These are phyloP conservation scores for Cichorium intybus DNA, from an alignment of 140 eudicot genomes.

Conservation along the genomic window DNA sequence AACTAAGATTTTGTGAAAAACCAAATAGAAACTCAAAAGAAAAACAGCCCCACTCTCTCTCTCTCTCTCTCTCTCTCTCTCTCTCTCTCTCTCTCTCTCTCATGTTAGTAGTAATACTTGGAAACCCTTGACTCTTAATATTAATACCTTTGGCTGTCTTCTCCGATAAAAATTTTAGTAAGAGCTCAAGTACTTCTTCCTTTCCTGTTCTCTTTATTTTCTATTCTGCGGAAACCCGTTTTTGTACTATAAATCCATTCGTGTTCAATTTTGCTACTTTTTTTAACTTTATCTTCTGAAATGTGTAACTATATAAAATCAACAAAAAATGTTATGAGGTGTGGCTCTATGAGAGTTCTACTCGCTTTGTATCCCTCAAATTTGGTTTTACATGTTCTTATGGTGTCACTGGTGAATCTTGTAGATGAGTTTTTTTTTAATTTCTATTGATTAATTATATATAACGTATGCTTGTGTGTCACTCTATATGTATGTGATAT, in stretches of 20 bases:
- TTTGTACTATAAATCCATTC: not conserved
- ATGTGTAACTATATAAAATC: not conserved
- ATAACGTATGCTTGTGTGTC: not conserved
- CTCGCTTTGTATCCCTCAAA: slow-evolving; percentile 5
- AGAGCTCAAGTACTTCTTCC: not conserved
- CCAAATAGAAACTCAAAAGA: not conserved
- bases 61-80: not conserved
- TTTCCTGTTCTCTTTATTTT: slow-evolving; percentile 15
- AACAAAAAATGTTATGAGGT: not conserved
- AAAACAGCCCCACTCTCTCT: not conserved
- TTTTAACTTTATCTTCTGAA: not conserved
- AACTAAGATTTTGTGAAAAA: not conserved
- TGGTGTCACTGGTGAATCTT: slow-evolving; percentile 6
- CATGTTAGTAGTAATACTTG: not conserved
- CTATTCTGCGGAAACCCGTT: not conserved
- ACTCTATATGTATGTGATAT: not conserved
- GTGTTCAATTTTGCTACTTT: not conserved
- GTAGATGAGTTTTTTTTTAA: slow-evolving; percentile 6
- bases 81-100: not conserved
- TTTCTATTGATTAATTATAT: slow-evolving; percentile 3
- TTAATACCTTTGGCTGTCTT: slow-evolving; percentile 8
- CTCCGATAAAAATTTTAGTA: slow-evolving; percentile 17
- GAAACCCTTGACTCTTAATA: slow-evolving; percentile 3
- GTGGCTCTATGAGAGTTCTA: not conserved
- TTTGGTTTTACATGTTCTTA: slow-evolving; percentile 10